These are phyloP conservation scores for Cucurbita ficifolia DNA, from an alignment of 306 rosid species.

Conservation along the genomic window DNA sequence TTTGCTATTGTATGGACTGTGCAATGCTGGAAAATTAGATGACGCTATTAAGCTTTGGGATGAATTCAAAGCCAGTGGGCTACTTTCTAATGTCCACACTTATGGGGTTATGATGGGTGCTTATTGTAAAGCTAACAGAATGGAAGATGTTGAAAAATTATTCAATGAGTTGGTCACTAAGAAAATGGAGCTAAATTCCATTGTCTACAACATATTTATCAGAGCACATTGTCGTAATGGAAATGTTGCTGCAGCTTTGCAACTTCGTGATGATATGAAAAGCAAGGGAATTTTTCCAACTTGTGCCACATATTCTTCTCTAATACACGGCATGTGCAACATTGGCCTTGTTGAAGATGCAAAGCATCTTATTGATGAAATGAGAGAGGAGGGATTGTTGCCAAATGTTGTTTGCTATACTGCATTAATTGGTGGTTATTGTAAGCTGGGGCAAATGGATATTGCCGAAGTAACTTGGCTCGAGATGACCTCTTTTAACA, in stretches of 20 bases:
- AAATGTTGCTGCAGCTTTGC: slow-evolving; percentile 36
- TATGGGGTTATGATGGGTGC: slow-evolving; percentile 52
- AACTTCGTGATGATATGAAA: slow-evolving; percentile 40
- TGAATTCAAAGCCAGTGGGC: slow-evolving; percentile 30
- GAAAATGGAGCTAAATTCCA: slow-evolving; percentile 40
- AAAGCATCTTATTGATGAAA: slow-evolving; percentile 33
- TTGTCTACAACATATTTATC: slow-evolving; percentile 51
- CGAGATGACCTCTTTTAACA: slow-evolving; percentile 31
- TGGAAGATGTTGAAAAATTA: slow-evolving; percentile 37
- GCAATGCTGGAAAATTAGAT: slow-evolving; percentile 44
- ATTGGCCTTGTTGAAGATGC: slow-evolving; percentile 44
- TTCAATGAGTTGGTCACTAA: slow-evolving; percentile 29
- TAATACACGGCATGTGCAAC: slow-evolving; percentile 55
- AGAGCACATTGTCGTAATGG: slow-evolving; percentile 33
- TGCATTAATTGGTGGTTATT: slow-evolving; percentile 59
- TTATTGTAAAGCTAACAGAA: slow-evolving; percentile 37
- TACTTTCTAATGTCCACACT: slow-evolving; percentile 47
- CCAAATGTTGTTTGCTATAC: slow-evolving; percentile 57
- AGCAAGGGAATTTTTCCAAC: slow-evolving; percentile 34
- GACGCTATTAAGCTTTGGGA: slow-evolving; percentile 34
- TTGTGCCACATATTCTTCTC: slow-evolving; percentile 50
- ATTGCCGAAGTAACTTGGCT: slow-evolving; percentile 19
- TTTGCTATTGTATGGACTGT: slow-evolving; percentile 39
- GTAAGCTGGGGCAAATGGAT: slow-evolving; percentile 58
- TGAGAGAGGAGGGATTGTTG: slow-evolving; percentile 41